These are phyloP conservation scores for Cajanus cajan DNA, from an alignment of 306 rosid species.

Conservation along the genomic window DNA sequence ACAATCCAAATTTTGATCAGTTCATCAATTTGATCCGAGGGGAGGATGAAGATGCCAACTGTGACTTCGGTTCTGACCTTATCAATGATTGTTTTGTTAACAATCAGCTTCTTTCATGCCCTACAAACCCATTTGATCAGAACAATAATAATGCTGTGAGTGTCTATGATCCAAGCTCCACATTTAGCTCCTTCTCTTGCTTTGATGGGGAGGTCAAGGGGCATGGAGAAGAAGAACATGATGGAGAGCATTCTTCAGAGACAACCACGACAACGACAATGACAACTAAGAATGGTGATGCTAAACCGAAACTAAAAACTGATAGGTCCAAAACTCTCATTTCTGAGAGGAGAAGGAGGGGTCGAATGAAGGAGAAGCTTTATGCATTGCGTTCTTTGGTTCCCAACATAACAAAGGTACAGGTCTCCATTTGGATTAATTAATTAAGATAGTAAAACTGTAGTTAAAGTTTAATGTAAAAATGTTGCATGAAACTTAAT, in stretches of 20 bases:
- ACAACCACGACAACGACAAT: neutral
- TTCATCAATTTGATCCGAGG: conserved; percentile 73
- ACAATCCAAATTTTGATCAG: conserved; percentile 58
- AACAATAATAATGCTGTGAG: conserved; percentile 1
- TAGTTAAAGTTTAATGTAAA: neutral
- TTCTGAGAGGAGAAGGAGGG: conserved; percentile 80
- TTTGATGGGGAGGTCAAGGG: conserved; percentile 40
- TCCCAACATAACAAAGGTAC: conserved; percentile 89
- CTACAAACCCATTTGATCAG: conserved; percentile 27
- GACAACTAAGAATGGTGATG: conserved; percentile 15
- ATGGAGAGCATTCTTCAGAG: conserved; percentile 46
- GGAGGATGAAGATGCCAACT: conserved; percentile 40
- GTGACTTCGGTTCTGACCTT: conserved; percentile 46
- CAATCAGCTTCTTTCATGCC: conserved; percentile 28
- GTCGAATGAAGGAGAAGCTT: conserved; percentile 88
- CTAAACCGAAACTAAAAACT: conserved; percentile 40
- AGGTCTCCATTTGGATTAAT: neutral
- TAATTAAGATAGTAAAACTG: neutral
- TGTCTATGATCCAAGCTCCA: conserved; percentile 44
- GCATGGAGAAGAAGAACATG: conserved; percentile 38
- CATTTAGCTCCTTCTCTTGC: conserved; percentile 46
- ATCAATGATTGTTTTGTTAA: conserved; percentile 51
- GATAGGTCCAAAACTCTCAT: conserved; percentile 78
- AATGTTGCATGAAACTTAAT: neutral
- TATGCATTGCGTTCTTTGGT: conserved; percentile 81